Percentiles rank a stretch among this genome's conserved stretches.
Evolutionary conservation across 805 yeast genomes (phyloP).

Genomic region (Wickerhamomyces ciferrii): DNA sequence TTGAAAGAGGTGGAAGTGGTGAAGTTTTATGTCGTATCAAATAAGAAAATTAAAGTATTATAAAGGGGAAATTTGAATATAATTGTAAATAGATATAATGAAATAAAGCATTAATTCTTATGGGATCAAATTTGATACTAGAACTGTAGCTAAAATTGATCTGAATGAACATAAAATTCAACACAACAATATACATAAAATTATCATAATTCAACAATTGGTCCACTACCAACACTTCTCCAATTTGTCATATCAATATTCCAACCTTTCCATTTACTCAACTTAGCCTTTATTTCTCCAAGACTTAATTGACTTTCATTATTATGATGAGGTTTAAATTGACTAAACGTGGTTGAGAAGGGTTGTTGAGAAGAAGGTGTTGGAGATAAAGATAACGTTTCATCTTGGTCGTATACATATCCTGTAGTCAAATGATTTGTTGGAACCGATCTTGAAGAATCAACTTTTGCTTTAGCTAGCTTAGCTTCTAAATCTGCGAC

Average conservation of each 20-base stretch:
- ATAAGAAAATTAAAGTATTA: conserved; percentile 19
- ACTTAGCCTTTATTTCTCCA: conserved; percentile 48
- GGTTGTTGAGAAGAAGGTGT: conserved; percentile 16
- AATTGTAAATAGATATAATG: conserved; percentile 1
- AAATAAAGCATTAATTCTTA: no score
- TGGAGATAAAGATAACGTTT: conserved; percentile 15
- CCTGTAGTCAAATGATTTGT: conserved; percentile 18
- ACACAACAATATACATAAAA: neutral
- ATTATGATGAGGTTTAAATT: conserved; percentile 11
- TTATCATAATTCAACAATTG: conserved; percentile 41
- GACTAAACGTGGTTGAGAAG: conserved; percentile 9
- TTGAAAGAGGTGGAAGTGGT: conserved; percentile 64
- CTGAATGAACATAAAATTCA: no score
- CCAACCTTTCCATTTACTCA: conserved; percentile 79
- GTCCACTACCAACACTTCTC: conserved; percentile 69
- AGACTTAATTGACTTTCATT: conserved; percentile 28
- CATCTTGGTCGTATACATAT: conserved; percentile 18
- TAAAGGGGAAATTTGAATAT: neutral
- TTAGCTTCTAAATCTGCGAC: conserved; percentile 20
- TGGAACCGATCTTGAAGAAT: conserved; percentile 12
- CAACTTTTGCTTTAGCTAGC: conserved; percentile 18
- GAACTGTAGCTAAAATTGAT: no score
- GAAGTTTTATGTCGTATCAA: conserved; percentile 77
- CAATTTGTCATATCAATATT: conserved; percentile 82
- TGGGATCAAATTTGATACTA: no score